Conservation (phyloP, 495 filamentous ascomycete genomes). For the Achaetomiella virescens region DNA sequence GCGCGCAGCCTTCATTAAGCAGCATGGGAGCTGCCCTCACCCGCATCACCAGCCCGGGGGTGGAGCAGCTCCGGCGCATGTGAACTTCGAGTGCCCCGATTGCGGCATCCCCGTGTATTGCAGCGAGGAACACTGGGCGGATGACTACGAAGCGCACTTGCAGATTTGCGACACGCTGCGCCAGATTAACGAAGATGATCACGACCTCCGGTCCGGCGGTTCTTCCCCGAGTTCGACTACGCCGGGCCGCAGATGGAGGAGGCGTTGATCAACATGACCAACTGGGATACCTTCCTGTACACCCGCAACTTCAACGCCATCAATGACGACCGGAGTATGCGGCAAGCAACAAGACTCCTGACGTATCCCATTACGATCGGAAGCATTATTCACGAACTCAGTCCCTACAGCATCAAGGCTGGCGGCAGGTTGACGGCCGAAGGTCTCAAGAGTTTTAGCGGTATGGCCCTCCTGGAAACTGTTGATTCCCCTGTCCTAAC, state of each 20-base stretch:
- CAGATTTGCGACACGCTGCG: constrained; percentile 85
- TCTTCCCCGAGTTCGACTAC: constrained; percentile 92
- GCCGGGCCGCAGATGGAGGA: constrained; percentile 85
- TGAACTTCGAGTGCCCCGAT: constrained; percentile 91
- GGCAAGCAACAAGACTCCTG: constrained; percentile 84
- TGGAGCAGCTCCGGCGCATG: constrained; percentile 60
- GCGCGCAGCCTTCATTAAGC: constrained; percentile 81
- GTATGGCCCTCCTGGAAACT: constrained; percentile 44
- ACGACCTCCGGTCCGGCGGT: constrained; percentile 86
- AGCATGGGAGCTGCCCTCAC: constrained; percentile 88
- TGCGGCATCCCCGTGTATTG: constrained; percentile 94
- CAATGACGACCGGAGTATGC: constrained; percentile 75
- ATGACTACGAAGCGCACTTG: constrained; percentile 87
- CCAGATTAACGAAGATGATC: constrained; percentile 96
- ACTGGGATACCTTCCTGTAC: constrained; percentile 96
- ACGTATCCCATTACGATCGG: constrained; percentile 91
- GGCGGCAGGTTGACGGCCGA: constrained; percentile 72
- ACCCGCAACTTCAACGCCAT: constrained; percentile 82
- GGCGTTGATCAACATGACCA: constrained; percentile 90
- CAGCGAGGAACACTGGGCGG: constrained; percentile 86
- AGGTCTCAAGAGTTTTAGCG: constrained; percentile 85
- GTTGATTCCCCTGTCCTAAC: neutral
- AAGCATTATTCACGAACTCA: constrained; percentile 87
- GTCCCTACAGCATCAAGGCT: constrained; percentile 74
- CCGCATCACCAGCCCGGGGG: constrained; percentile 65